Evolutionary conservation across 78 protist genomes (phyloP).

Genomic region (Paratrimastix pyriformis): DNA sequence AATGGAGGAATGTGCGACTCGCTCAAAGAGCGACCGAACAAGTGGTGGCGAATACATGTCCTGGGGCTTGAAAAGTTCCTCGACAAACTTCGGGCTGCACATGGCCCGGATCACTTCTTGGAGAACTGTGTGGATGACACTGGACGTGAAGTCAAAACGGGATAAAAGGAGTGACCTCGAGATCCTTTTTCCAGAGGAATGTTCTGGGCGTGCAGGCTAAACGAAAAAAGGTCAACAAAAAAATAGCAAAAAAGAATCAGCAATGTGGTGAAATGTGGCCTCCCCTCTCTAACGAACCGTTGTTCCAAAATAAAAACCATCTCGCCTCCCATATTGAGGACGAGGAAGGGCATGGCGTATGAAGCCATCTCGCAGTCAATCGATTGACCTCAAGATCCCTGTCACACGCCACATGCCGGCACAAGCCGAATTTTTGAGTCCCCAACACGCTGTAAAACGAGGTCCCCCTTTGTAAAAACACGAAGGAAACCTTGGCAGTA

Average conservation of each 20-base stretch:
- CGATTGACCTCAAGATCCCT: too few species aligned
- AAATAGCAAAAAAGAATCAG: too few species aligned
- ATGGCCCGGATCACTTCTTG: constrained; percentile 27
- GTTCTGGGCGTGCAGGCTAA: constrained; percentile 34
- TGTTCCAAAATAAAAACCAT: constrained; percentile 57
- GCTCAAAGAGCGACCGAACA: constrained; percentile 32
- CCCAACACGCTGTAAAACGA: too few species aligned
- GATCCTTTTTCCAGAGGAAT: constrained; percentile 16
- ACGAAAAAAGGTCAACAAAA: too few species aligned
- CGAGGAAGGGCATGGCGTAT: constrained; percentile 44
- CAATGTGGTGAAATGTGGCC: too few species aligned
- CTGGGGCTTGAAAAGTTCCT: constrained; percentile 35
- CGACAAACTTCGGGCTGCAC: constrained; percentile 26
- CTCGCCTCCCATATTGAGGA: constrained; percentile 58
- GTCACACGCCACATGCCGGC: too few species aligned
- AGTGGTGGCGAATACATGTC: background rate
- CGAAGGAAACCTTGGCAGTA: too few species aligned
- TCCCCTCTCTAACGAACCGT: too few species aligned
- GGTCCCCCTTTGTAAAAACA: too few species aligned
- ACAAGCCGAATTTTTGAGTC: too few species aligned
- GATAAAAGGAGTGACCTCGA: background rate
- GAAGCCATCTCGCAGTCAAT: background rate
- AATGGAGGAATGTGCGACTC: constrained; percentile 47
- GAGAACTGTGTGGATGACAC: background rate
- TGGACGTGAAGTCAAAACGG: background rate